Base-by-base conservation (phyloP, 441 rosid genomes). In the Raphanus hybrid region DNA sequence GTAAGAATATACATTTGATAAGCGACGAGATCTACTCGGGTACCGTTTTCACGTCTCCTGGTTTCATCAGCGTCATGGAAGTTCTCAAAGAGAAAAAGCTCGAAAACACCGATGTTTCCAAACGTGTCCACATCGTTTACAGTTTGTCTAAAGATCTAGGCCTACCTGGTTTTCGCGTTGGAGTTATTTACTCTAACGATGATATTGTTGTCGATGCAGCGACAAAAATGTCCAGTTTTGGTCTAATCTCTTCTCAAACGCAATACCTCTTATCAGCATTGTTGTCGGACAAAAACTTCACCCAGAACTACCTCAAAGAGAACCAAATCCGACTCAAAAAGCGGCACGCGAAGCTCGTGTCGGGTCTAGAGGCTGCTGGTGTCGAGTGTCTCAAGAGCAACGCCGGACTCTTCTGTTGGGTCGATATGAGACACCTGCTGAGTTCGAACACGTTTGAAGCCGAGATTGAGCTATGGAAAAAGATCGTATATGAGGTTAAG, bases 191-290 rank as follows among this genome's bases (percentile, higher is more conserved):
- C 84, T 92, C 99, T 79, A 91, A 88, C 84, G 91, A 95, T 69
- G 84, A 85, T 67, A 72, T 63, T 68, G 93, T 94, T 54, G 90
- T 92, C 27, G 88, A 91, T 0, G 88, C 99, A 0, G 98, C 99
- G 23, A 95, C 97, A 7, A 95, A 95, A 83, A 95, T 95, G 99
- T 95, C 99, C 23, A 95, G 99, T 77, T 95, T 95, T 62, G 99
- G 99, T 70, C 88, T 92, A 12, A 89, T 95, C 71, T 95, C 99
- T 26, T 91, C 99, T 0, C 99, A 95, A 75, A 95, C 99, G 4
- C 99, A 95, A 34, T 84, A 91, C 41, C 93, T 95, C 29, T 88
- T 95, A 55, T 84, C 99, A 7, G 82, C 89, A 35, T 79, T 95
- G 78, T 85, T 95, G 34, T 90, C 96, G 16, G 98, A 95, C 76